Evolutionary conservation across 345 rosid species (phyloP), one percentile per base, ranked within the genome.

Genomic region (Dipteronia dyeriana): DNA sequence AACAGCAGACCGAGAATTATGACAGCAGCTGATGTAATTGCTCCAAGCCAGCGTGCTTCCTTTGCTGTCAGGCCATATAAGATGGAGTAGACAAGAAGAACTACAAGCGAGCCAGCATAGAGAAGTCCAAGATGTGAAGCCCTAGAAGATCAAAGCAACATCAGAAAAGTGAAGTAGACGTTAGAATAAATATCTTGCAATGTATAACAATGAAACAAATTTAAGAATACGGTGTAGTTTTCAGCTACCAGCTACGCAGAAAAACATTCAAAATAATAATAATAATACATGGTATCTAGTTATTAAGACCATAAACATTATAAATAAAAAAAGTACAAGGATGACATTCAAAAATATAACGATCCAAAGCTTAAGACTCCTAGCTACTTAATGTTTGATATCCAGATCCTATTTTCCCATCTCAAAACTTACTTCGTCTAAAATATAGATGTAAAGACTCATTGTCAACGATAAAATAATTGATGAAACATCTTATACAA

Each of bases 11-110:
- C 99, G 65, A 97, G 97, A 79, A 97, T 94, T 54, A 97, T 88
- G 75, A 97, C 92, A 60, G 99, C 97, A 80, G 91, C 91, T 74
- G 99, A 94, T 71, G 99, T 94, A 78, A 94, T 87, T 75, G 90
- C 97, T 79, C 99, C 99, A 79, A 97, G 99, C 97, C 97, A 94
- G 29, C 88, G 93, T 23, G 97, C 86, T 75, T 97, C 99, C 82
- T 87, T 92, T 77, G 99, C 92, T 56, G 98, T 94, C 78, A 97
- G 87, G 72, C 97, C 99, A 84, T 97, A 94, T 56, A 94, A 82
- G 81, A 94, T 87, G 29, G 99, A 92, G 82, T 94, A 97, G 75
- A 93, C 97, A 76, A 92, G 85, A 83, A 97, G 95, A 79, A 97
- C 97, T 53, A 87, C 78, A 70, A 97, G 89, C 60, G 98, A 97